Evolutionary conservation across 129 eudicot genomes (phyloP), one percentile per base, ranked within the genome.

Genomic region (Lactuca saligna): DNA sequence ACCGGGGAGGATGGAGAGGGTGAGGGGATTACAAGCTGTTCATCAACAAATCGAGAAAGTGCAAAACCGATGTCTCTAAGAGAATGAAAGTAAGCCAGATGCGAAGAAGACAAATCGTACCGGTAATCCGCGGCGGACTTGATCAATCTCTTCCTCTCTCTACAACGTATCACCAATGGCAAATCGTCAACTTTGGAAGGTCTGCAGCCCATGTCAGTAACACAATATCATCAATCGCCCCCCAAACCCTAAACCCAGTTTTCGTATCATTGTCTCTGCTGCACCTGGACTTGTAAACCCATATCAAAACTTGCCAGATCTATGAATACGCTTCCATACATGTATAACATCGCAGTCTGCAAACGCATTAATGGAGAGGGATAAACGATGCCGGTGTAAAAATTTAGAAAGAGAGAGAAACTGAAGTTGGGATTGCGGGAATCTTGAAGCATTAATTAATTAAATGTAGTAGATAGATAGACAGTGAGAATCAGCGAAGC

Each of bases 121-220:
- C 97, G 86, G 68, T 90, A 85, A 57, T 93, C 84, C 7, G 82
- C 92, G 41, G 99, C 99, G 4, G 95, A 86, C 60, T 75, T 86
- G 2, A 93, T 65, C 51, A 89, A 63, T 15, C 77, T 81, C 74
- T 83, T 82, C 55, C 99, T 75, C 75, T 93, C 90, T 14, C 85
- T 84, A 67, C 97, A 93, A 25, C 88, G 86, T 4, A 79, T 78
- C 77, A 93, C 97, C 57, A 93, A 75, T 2, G 92, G 91, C 63
- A 75, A 74, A 62, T 92, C 96, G 35, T 86, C 96, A 48, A 66
- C 83, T 79, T 86, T 88, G 7, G 98, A 92, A n/a, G 69, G 83
- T 44, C 80, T 79, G 48, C 98, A 92, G 29, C 98, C 98, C 98
- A 92, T 79, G 65, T 32, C 39, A 20, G 10, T 13, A 53, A 39